phyloP scores from a whole-genome alignment of 2,329 filamentous ascomycete species.

The Aschersonia sp. region DNA sequence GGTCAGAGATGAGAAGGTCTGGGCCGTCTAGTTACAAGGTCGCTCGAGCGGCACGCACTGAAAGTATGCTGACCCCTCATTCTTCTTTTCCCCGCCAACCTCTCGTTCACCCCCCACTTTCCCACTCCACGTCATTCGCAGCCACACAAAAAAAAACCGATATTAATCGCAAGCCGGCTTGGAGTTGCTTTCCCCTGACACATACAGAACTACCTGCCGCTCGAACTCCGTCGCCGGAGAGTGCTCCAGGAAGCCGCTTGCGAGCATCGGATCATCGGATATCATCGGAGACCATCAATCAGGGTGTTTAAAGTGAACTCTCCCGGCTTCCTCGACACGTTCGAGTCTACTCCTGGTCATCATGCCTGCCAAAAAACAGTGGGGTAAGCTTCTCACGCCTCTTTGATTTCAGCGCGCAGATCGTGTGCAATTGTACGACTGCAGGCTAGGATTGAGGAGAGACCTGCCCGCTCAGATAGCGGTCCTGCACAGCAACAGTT shows the following conservation, averaged over 20 bases:
- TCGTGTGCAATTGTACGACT: slow-evolving; percentile 1
- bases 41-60: too few relatives aligned
- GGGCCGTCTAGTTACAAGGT: too few relatives aligned
- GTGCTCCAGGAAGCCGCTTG: neutral
- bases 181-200: neutral
- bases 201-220: neutral
- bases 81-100: neutral
- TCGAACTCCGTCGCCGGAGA: neutral
- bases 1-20: too few relatives aligned
- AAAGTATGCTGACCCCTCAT: too few relatives aligned
- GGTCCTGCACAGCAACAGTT: slow-evolving; percentile 2
- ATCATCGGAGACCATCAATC: neutral
- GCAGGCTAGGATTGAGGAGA: neutral
- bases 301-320: neutral
- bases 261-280: neutral
- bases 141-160: neutral
- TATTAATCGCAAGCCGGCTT: neutral
- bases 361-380: slow-evolving; percentile 28
- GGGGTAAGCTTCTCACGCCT: slow-evolving; percentile 20
- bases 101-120: neutral
- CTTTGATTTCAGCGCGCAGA: neutral
- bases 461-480: neutral
- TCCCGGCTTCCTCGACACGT: neutral
- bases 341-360: slow-evolving; percentile 10
- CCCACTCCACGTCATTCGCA: neutral